phyloP scores from a whole-genome alignment of 2,329 filamentous ascomycete species.

The Stachybotrys echinatus region DNA sequence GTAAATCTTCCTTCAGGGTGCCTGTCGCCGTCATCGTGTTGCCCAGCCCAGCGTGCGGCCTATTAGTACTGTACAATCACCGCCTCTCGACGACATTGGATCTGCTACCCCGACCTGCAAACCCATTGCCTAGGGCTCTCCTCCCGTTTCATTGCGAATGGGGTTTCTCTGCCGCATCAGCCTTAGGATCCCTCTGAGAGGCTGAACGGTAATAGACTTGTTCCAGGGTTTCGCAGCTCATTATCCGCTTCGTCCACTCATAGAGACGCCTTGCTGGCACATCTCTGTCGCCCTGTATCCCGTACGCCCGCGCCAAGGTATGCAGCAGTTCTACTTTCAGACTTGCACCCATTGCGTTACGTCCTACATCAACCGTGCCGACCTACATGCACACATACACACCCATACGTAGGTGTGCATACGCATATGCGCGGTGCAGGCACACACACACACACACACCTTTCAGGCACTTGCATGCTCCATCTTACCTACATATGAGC shows the following conservation, averaged over 20 bases:
- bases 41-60: not conserved
- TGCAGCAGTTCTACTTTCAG: conserved; percentile 10
- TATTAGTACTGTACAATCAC: not conserved
- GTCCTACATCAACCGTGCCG: conserved; percentile 11
- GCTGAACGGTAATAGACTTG: not conserved
- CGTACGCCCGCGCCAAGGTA: not conserved
- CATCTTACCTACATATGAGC: not conserved
- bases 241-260: not conserved
- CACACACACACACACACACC: not conserved
- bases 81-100: not conserved
- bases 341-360: conserved; percentile 9
- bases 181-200: not conserved
- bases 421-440: too few relatives aligned
- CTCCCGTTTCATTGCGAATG: not conserved
- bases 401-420: conserved; percentile 1
- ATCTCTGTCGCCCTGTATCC: not conserved
- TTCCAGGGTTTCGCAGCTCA: not conserved
- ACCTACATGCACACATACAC: conserved; percentile 10
- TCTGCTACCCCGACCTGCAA: not conserved
- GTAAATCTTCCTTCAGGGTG: not conserved
- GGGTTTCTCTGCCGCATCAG: not conserved
- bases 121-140: not conserved
- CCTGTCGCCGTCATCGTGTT: not conserved
- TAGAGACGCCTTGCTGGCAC: not conserved
- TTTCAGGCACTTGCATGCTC: not conserved